These are phyloP conservation scores for Hordeum pubiflorum DNA, from an alignment of 202 grass and related monocot species.

Conservation along the genomic window DNA sequence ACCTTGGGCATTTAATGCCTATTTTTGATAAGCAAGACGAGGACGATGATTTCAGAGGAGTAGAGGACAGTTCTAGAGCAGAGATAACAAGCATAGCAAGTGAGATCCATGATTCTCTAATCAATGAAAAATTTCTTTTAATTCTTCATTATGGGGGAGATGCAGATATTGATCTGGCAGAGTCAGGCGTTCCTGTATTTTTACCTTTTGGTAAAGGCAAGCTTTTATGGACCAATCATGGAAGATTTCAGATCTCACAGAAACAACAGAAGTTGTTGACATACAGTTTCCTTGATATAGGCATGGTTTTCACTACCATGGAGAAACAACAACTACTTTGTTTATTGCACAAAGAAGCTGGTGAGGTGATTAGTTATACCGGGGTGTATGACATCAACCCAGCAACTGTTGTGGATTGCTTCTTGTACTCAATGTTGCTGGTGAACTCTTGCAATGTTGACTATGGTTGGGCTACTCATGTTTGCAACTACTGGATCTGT, in stretches of 20 bases:
- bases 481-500: neutral
- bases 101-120: neutral
- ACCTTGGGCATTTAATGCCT: neutral
- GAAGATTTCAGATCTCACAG: neutral
- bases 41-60: neutral
- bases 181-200: neutral
- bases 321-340: too few species aligned
- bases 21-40: neutral
- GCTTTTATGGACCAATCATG: neutral
- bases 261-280: too few species aligned
- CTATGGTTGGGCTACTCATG: neutral
- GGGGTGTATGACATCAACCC: neutral
- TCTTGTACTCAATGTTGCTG: neutral
- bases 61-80: neutral
- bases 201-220: neutral
- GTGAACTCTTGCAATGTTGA: neutral
- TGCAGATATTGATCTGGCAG: neutral
- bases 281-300: too few species aligned
- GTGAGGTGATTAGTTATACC: neutral
- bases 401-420: neutral
- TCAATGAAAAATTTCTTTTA: neutral
- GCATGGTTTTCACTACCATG: too few species aligned
- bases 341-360: neutral
- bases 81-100: neutral
- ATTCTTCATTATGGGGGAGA: neutral